Conservation (phyloP, 768 basidiomycete species). For the Daedalea quercina region DNA sequence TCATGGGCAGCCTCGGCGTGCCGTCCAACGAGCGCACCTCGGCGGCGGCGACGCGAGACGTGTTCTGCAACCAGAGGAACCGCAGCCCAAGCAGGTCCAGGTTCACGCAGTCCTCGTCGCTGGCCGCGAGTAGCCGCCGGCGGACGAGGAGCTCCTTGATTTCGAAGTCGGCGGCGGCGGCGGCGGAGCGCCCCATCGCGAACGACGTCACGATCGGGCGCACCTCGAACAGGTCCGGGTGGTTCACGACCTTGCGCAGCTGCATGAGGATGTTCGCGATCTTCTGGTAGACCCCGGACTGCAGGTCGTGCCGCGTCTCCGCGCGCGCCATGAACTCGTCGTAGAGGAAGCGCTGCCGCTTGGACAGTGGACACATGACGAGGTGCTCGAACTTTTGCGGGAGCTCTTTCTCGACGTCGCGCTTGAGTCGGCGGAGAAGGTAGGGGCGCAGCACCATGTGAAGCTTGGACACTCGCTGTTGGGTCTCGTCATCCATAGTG, state of each 20-base stretch:
- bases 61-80: slow-evolving; percentile 51
- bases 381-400: slow-evolving; percentile 93
- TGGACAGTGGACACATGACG: slow-evolving; percentile 81
- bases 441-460: slow-evolving; percentile 95
- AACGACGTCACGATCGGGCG: slow-evolving; percentile 79
- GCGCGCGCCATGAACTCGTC: slow-evolving; percentile 94
- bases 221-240: slow-evolving; percentile 89
- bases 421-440: slow-evolving; percentile 90
- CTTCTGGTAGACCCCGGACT: slow-evolving; percentile 82
- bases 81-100: slow-evolving; percentile 59
- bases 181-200: slow-evolving; percentile 66
- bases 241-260: slow-evolving; percentile 92
- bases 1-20: slow-evolving; percentile 45
- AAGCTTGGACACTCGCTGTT: slow-evolving; percentile 81
- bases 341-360: slow-evolving; percentile 90
- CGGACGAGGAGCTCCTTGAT: slow-evolving; percentile 86
- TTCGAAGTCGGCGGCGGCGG: slow-evolving; percentile 72
- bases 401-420: slow-evolving; percentile 94
- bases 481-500: slow-evolving; percentile 72
- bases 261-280: slow-evolving; percentile 98
- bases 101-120: slow-evolving; percentile 46
- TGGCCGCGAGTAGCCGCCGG: slow-evolving; percentile 54
- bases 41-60: slow-evolving; percentile 44
- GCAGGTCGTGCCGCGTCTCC: slow-evolving; percentile 74
- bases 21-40: slow-evolving; percentile 55